phyloP scores from a whole-genome alignment of 805 yeast genomes.

The Metschnikowia vanudenii region DNA sequence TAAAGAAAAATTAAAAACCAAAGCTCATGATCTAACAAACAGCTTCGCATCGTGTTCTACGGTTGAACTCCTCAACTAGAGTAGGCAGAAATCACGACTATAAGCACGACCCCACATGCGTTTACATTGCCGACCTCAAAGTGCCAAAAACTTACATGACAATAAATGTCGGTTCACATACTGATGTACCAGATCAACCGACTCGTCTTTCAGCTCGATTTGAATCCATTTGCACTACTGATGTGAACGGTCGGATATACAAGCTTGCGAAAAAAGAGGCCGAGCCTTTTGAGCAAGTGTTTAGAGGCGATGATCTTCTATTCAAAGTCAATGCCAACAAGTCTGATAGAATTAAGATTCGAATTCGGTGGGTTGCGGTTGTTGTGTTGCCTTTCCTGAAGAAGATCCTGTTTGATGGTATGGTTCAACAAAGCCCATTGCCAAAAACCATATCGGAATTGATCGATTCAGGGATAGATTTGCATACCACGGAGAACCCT shows the following conservation, averaged over 20 bases:
- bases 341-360: conserved; percentile 17
- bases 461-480: conserved; percentile 18
- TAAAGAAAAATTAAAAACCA: background rate
- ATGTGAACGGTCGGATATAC: conserved; percentile 26
- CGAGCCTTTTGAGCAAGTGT: conserved; percentile 10
- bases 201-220: conserved; percentile 24
- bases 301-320: conserved; percentile 9
- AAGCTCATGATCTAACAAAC: conserved; percentile 10
- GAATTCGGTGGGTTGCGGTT: conserved; percentile 24
- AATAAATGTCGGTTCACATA: conserved; percentile 12
- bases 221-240: conserved; percentile 31
- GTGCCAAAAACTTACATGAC: conserved; percentile 34
- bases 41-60: conserved; percentile 17
- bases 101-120: conserved; percentile 19
- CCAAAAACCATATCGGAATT: conserved; percentile 9
- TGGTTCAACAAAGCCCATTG: conserved; percentile 16
- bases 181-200: conserved; percentile 1
- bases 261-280: conserved; percentile 20
- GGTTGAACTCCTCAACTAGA: conserved; percentile 11
- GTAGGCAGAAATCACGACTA: conserved; percentile 33
- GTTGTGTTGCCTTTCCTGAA: conserved; percentile 17
- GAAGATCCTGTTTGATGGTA: conserved; percentile 14
- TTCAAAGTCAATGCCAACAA: conserved; percentile 20
- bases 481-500: conserved; percentile 21
- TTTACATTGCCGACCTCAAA: conserved; percentile 27